Percentiles rank a stretch among this genome's conserved stretches.
Evolutionary conservation across 495 filamentous ascomycete genomes (phyloP).

Genomic region (Penicillium diatomitis): DNA sequence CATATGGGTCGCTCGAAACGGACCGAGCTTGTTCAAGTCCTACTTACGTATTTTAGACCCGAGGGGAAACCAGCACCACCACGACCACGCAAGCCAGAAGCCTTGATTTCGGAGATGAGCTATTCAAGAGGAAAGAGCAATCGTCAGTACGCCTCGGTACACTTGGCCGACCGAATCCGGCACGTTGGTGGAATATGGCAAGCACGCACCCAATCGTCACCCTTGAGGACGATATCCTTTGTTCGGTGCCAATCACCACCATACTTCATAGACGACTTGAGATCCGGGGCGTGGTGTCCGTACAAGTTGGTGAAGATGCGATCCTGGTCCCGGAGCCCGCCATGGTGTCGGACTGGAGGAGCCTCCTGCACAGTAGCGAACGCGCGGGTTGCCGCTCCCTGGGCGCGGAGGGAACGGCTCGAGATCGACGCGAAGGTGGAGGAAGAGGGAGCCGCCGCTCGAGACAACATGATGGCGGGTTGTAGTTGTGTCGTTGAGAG

Average conservation of each 20-base stretch:
- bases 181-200: background rate
- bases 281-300: constrained; percentile 77
- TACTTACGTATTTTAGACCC: constrained; percentile 92
- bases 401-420: constrained; percentile 46
- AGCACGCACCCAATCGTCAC: constrained; percentile 79
- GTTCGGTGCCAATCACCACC: constrained; percentile 99
- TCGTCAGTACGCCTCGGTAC: constrained; percentile 9
- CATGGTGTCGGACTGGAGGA: constrained; percentile 62
- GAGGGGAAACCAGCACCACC: constrained; percentile 97
- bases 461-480: constrained; percentile 41
- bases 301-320: constrained; percentile 99
- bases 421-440: constrained; percentile 44
- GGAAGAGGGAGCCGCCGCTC: constrained; percentile 41
- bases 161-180: background rate
- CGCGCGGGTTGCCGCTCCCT: constrained; percentile 46
- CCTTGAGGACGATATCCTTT: constrained; percentile 94
- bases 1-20: background rate
- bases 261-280: constrained; percentile 94
- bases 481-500: constrained; percentile 23
- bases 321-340: constrained; percentile 87
- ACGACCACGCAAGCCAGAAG: constrained; percentile 88
- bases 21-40: background rate
- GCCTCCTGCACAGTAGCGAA: constrained; percentile 90
- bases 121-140: constrained; percentile 18
- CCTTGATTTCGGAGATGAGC: constrained; percentile 95